Evolutionary conservation across 2,329 filamentous ascomycete genomes (phyloP).

Genomic region (Aspergillus fijiensis): DNA sequence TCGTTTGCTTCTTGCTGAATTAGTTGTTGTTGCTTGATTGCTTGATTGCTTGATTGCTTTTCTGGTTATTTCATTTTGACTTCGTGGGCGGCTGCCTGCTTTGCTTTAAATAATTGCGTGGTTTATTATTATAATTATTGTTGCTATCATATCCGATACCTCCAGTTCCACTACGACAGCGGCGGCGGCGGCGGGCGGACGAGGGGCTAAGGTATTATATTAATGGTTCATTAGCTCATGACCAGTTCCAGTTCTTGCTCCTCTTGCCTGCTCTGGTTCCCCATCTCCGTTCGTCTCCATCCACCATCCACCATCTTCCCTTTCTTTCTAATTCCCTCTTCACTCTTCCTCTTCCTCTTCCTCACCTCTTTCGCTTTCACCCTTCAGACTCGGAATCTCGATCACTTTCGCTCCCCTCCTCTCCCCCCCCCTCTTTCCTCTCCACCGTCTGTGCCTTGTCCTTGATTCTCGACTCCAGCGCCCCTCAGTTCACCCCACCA

Average conservation of each 20-base stretch:
- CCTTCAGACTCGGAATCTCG: not conserved
- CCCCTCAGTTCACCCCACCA: not conserved
- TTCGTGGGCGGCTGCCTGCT: not conserved
- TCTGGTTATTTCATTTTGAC: too few species aligned
- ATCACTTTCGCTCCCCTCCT: not conserved
- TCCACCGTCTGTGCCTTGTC: slow-evolving; percentile 2
- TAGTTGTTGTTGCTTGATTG: not conserved
- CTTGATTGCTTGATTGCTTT: not conserved
- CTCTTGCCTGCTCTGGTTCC: not conserved
- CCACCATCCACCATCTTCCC: not conserved
- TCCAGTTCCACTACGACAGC: not conserved
- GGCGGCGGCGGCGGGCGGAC: not conserved
- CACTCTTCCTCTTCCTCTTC: not conserved
- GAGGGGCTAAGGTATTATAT: not conserved
- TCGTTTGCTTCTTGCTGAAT: not conserved
- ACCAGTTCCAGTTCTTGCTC: not conserved
- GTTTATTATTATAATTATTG: not conserved
- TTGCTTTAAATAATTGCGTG: not conserved
- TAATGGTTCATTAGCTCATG: not conserved
- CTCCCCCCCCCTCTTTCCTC: not conserved
- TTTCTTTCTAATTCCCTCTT: not conserved
- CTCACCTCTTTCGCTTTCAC: not conserved
- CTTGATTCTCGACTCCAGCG: slow-evolving; percentile 1
- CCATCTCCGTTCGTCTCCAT: not conserved
- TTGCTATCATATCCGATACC: not conserved